These are phyloP conservation scores for Trichoderma hamatum DNA, from an alignment of 2,329 filamentous ascomycete genomes.

Conservation along the genomic window DNA sequence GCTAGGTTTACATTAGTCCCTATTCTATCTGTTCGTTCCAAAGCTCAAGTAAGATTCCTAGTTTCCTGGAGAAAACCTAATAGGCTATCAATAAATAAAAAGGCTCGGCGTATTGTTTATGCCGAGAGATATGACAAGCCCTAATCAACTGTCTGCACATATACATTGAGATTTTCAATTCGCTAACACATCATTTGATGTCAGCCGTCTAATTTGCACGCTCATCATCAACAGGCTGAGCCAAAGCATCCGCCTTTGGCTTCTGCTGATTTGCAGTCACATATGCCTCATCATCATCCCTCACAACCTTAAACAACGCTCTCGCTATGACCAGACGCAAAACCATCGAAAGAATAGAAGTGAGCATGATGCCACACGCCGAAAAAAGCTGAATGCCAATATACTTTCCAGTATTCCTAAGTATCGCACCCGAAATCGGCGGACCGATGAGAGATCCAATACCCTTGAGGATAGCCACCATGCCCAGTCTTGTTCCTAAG, in stretches of 20 bases:
- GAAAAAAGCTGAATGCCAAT: slow-evolving; percentile 35
- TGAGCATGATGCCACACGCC: slow-evolving; percentile 32
- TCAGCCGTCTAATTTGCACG: neutral
- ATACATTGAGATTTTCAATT: neutral
- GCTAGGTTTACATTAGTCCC: no score
- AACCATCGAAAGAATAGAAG: slow-evolving; percentile 29
- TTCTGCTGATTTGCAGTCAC: neutral
- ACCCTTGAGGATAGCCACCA: slow-evolving; percentile 44
- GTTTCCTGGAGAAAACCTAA: no score
- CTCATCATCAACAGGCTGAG: neutral
- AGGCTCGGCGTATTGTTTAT: neutral
- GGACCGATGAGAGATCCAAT: slow-evolving; percentile 43
- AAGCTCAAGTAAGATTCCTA: no score
- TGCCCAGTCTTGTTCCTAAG: slow-evolving; percentile 51
- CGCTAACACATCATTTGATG: neutral
- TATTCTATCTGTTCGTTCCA: no score
- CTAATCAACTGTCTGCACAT: neutral
- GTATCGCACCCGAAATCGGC: slow-evolving; percentile 46
- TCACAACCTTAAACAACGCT: slow-evolving; percentile 20
- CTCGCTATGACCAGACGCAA: slow-evolving; percentile 30
- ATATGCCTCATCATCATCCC: slow-evolving; percentile 24
- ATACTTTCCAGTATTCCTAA: slow-evolving; percentile 32
- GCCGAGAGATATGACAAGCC: neutral
- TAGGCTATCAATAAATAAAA: neutral
- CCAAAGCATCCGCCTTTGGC: neutral